phyloP scores from a whole-genome alignment of 2,329 filamentous ascomycete species.

The Alternaria triticimaculans region DNA sequence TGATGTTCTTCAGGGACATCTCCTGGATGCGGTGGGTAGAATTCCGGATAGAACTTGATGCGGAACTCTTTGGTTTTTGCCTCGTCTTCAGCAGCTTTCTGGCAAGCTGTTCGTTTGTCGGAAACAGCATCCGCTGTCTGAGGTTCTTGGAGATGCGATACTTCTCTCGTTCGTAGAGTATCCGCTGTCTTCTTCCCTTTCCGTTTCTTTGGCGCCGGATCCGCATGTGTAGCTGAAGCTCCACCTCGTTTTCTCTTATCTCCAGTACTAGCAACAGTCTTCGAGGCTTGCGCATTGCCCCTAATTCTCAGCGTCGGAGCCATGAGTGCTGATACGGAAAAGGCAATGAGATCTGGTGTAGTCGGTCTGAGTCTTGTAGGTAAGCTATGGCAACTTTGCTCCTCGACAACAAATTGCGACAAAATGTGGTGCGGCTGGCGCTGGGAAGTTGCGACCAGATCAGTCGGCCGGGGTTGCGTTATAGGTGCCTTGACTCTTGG shows the following conservation, averaged over 20 bases:
- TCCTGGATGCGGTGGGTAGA: neutral
- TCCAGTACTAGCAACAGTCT: neutral
- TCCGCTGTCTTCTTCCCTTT: neutral
- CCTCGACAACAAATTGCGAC: neutral
- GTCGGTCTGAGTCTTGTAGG: neutral
- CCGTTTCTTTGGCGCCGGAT: neutral
- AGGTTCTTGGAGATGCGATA: no score
- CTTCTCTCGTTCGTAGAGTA: no score
- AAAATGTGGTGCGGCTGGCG: neutral
- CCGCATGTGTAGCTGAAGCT: neutral
- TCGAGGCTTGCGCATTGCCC: neutral
- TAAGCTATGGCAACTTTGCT: neutral
- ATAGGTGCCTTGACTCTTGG: neutral
- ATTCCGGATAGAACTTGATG: conserved; percentile 1
- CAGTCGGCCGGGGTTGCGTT: neutral
- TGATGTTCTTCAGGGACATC: conserved; percentile 16
- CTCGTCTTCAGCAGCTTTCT: neutral
- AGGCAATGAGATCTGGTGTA: neutral
- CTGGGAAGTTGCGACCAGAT: neutral
- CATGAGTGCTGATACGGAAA: neutral
- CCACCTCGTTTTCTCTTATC: neutral
- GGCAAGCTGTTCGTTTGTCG: neutral
- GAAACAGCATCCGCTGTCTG: neutral
- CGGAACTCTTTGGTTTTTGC: neutral
- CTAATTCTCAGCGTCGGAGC: neutral